Evolutionary conservation across 1,139 yeast genomes (phyloP).

Genomic region (Blastobotrys arbuscula): DNA sequence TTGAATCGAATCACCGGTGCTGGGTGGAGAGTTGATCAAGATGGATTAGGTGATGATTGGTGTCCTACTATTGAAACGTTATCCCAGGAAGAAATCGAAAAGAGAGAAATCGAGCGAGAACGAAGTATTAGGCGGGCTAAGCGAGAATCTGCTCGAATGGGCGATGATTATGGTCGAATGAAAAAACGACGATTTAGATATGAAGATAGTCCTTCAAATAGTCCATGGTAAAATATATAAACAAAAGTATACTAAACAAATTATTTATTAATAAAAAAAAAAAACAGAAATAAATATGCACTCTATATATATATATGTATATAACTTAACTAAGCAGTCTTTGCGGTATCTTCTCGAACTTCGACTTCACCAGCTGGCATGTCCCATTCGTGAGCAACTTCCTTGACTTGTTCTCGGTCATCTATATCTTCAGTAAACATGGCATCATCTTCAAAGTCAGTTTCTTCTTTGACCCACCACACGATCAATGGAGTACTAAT

Average conservation of each 20-base stretch:
- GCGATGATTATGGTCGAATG: conserved; percentile 10
- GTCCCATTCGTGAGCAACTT: conserved; percentile 12
- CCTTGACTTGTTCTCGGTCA: conserved; percentile 5
- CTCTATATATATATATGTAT: neutral
- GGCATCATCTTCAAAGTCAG: conserved; percentile 26
- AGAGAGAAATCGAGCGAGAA: conserved; percentile 91
- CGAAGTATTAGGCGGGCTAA: conserved; percentile 85
- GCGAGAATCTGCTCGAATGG: conserved; percentile 63
- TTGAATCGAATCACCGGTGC: conserved; percentile 51
- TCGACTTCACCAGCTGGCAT: conserved; percentile 12
- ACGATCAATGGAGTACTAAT: conserved; percentile 41
- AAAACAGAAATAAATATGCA: neutral
- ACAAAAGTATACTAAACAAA: neutral
- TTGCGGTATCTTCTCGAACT: conserved; percentile 10
- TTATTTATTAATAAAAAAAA: neutral
- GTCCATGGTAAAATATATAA: conserved; percentile 4
- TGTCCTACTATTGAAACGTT: conserved; percentile 81
- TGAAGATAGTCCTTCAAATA: conserved; percentile 8
- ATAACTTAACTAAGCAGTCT: neutral
- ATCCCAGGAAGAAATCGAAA: conserved; percentile 90
- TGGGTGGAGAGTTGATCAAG: conserved; percentile 60
- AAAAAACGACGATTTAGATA: conserved; percentile 7
- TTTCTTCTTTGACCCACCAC: conserved; percentile 43
- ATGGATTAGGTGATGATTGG: conserved; percentile 70
- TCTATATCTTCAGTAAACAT: conserved; percentile 26